A percentile compares a stretch with the other conserved stretches of the same genome.
Evolutionary conservation across 2,329 filamentous ascomycete genomes (phyloP).

Genomic region (Botrytis pseudocinerea): DNA sequence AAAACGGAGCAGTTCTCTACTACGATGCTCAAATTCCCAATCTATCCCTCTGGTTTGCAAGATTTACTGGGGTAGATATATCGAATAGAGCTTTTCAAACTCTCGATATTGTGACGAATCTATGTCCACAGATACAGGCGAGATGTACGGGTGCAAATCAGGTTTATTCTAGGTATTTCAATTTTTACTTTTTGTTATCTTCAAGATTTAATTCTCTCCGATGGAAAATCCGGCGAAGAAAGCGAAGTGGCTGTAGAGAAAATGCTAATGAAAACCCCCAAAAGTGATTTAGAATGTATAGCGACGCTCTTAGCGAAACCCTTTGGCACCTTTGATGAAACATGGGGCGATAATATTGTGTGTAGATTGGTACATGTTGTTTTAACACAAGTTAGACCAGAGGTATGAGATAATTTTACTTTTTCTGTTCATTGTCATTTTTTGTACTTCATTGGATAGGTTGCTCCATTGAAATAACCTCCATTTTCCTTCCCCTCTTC

Average conservation of each 20-base stretch:
- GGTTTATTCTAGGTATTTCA: neutral
- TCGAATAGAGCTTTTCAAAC: neutral
- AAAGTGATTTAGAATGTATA: neutral
- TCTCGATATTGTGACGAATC: slow-evolving; percentile 36
- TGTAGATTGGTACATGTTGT: slow-evolving; percentile 47
- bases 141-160: neutral
- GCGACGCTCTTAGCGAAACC: slow-evolving; percentile 28
- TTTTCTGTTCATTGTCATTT: neutral
- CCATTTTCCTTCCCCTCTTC: rapidly evolving
- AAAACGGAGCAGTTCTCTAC: slow-evolving; percentile 45
- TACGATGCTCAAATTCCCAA: slow-evolving; percentile 50
- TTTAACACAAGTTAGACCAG: slow-evolving; percentile 31
- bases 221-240: neutral
- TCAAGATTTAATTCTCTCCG: neutral
- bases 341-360: slow-evolving; percentile 48
- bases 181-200: neutral
- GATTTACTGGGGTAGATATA: neutral
- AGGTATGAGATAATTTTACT: neutral
- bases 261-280: neutral
- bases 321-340: slow-evolving; percentile 46
- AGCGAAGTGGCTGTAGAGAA: neutral
- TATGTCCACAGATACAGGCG: slow-evolving; percentile 39
- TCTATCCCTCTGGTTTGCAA: slow-evolving; percentile 42
- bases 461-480: neutral
- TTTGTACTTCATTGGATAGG: neutral